phyloP scores from a whole-genome alignment of 768 basidiomycete species.

The Suillus occidentalis region DNA sequence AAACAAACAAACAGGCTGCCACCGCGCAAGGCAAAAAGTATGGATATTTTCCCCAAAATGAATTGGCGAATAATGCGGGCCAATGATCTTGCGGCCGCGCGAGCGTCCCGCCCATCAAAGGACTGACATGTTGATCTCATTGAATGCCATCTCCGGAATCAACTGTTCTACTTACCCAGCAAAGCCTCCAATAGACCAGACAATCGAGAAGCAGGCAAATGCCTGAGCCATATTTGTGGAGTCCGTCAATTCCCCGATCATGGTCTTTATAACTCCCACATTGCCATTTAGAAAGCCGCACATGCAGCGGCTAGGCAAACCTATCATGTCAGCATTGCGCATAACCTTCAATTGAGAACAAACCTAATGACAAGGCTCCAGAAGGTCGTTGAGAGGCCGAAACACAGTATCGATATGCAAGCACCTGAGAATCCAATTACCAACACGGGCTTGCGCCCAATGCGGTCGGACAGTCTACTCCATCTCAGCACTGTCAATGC shows the following conservation, averaged over 20 bases:
- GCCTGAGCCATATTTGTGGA: constrained; percentile 34
- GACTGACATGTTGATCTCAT: constrained; percentile 43
- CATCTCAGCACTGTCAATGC: constrained; percentile 60
- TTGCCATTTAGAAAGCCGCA: constrained; percentile 40
- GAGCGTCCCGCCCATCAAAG: constrained; percentile 58
- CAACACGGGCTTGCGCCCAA: constrained; percentile 62
- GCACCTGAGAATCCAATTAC: constrained; percentile 54
- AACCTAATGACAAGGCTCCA: constrained; percentile 55
- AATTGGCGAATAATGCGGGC: constrained; percentile 44
- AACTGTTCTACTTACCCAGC: constrained; percentile 29
- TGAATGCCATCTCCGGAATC: not conserved
- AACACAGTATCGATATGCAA: constrained; percentile 52
- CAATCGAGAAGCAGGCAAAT: constrained; percentile 29
- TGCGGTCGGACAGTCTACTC: constrained; percentile 59
- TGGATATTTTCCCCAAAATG: constrained; percentile 36
- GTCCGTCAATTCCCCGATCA: constrained; percentile 62
- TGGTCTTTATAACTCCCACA: constrained; percentile 64
- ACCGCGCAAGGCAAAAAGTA: constrained; percentile 40
- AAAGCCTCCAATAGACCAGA: constrained; percentile 32
- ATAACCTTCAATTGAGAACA: constrained; percentile 1
- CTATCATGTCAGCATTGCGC: not conserved
- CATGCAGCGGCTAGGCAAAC: constrained; percentile 31
- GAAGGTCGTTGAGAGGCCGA: constrained; percentile 63
- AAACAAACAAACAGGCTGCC: constrained; percentile 14
- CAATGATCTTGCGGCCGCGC: constrained; percentile 56